Base-by-base conservation (phyloP, 257 asterid species). In the Ballota nigra region DNA sequence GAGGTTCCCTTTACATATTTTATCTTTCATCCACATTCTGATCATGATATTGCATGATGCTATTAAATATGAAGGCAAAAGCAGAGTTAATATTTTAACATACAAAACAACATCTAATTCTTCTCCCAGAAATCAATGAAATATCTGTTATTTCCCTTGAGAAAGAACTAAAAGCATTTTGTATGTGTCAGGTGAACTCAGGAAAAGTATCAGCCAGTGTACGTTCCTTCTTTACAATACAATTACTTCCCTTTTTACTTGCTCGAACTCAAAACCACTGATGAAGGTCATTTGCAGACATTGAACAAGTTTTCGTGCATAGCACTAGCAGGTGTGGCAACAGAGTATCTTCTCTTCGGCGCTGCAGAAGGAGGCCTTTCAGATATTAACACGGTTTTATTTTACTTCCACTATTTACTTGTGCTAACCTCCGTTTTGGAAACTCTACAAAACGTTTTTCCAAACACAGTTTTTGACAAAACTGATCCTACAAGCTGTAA, bases 261-360 rank as follows among this genome's bases (percentile, higher is more conserved):
- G 26, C 19, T 36, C 22, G 7, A 52, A 33, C 77, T 36, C 15
- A 43, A 69, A 71, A 18, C 41, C 55, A 38, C 9, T 69, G 77
- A 49, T 47, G 59, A 51, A 56, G 69, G 47, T 69, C 64, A 4
- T 63, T 55, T 65, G 71, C 88, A 94, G 98, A 91, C 91, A 74
- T 86, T 91, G 75, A 89, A 94, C 89, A 86, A 77, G 76, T 94
- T 94, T 83, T 83, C 97, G 6, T 94, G 99, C 56, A 86, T 91
- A 56, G 97, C 99, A 31, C 85, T 94, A 76, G 97, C 99, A 11
- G 99, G 99, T 24, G 95, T 94, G 73, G 97, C 87, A 47, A 86
- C 99, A 0, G 99, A 94, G 83, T 94, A 94, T 82, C 88, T 94
- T 61, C 88, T 88, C 53, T 91, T 81, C 26, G 97, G 98, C 51